Evolutionary conservation across 257 asterid species (phyloP).

Genomic region (Solanum acaule): DNA sequence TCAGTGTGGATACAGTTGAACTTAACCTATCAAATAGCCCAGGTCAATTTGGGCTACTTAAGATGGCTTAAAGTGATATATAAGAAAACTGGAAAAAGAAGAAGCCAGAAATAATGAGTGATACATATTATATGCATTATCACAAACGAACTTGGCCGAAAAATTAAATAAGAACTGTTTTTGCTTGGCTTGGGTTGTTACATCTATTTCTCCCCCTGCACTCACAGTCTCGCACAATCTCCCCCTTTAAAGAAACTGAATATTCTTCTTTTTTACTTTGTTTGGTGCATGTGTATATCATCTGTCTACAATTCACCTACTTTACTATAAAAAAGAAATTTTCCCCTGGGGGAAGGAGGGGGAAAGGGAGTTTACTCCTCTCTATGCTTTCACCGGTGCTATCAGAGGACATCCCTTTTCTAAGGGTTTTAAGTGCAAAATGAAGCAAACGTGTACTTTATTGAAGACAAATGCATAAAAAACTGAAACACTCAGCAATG

Average conservation of each 20-base stretch:
- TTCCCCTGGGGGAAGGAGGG: background rate
- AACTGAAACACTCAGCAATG: background rate
- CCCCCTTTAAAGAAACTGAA: background rate
- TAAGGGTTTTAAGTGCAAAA: background rate
- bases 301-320: background rate
- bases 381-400: background rate
- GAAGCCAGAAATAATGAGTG: background rate
- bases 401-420: background rate
- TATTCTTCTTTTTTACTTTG: background rate
- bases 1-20: background rate
- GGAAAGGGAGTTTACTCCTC: background rate
- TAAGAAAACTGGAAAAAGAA: background rate
- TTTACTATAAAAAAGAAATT: background rate
- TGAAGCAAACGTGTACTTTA: background rate
- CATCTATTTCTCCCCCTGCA: background rate
- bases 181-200: background rate
- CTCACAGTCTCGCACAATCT: background rate
- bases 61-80: background rate
- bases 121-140: background rate
- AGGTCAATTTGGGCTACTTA: background rate
- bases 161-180: background rate
- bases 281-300: background rate
- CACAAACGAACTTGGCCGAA: background rate
- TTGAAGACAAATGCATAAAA: background rate
- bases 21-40: background rate